These are phyloP conservation scores for Sphaerulina populicola DNA, from an alignment of 2,329 filamentous ascomycete genomes.

Conservation along the genomic window DNA sequence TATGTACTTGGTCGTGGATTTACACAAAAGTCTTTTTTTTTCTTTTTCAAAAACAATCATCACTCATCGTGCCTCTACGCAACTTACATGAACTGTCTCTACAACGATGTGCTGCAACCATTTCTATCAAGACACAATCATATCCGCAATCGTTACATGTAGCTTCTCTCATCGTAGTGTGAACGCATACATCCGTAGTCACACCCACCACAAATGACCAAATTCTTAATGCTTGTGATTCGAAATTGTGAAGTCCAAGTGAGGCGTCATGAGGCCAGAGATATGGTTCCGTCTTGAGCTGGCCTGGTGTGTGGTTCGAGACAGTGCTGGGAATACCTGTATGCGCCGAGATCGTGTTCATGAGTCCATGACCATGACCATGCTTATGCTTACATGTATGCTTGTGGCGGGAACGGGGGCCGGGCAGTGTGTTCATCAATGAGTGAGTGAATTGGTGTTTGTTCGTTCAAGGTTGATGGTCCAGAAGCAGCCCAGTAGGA, in stretches of 20 bases:
- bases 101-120: not conserved
- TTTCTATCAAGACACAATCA: slow-evolving; percentile 45
- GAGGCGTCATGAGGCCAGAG: slow-evolving; percentile 20
- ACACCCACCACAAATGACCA: slow-evolving; percentile 49
- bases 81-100: not conserved
- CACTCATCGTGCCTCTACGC: too few relatives aligned
- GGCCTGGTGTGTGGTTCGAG: not conserved
- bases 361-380: not conserved
- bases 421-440: too few relatives aligned
- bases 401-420: too few relatives aligned
- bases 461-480: not conserved
- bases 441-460: too few relatives aligned
- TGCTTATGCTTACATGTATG: too few relatives aligned
- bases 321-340: not conserved
- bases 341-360: not conserved
- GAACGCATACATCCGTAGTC: slow-evolving; percentile 50
- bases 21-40: too few relatives aligned
- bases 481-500: too few relatives aligned
- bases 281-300: slow-evolving; percentile 16
- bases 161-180: slow-evolving; percentile 49
- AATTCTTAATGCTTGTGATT: slow-evolving; percentile 46
- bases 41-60: too few relatives aligned
- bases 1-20: too few relatives aligned
- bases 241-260: slow-evolving; percentile 45
- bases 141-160: slow-evolving; percentile 50